phyloP scores from a whole-genome alignment of 805 yeast genomes.

The Nakazawaea laoshanensis region DNA sequence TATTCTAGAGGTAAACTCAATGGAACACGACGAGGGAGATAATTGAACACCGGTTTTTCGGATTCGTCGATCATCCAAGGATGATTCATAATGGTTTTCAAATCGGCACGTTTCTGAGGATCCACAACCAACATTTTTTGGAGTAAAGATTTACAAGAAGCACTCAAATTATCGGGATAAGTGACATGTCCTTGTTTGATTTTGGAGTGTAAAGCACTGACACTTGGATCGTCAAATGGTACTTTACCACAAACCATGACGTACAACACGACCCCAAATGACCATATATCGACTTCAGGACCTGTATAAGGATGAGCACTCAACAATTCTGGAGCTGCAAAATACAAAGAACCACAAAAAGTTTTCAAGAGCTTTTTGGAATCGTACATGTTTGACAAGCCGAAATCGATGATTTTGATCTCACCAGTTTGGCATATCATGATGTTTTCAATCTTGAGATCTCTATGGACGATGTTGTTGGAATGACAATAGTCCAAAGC shows the following conservation, averaged over 20 bases:
- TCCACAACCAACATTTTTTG: conserved; percentile 90
- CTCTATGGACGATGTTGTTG: conserved; percentile 94
- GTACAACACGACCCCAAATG: conserved; percentile 92
- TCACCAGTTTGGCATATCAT: conserved; percentile 92
- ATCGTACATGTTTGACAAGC: conserved; percentile 81
- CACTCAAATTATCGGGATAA: conserved; percentile 75
- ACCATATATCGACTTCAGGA: conserved; percentile 98
- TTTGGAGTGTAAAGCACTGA: conserved; percentile 85
- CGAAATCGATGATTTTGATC: conserved; percentile 93
- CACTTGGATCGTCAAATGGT: conserved; percentile 94
- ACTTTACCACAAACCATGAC: conserved; percentile 97
- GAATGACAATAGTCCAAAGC: conserved; percentile 91
- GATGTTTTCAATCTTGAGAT: conserved; percentile 91
- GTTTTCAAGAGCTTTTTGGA: conserved; percentile 71
- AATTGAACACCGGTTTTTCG: conserved; percentile 49
- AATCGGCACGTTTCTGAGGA: conserved; percentile 69
- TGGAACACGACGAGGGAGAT: conserved; percentile 74
- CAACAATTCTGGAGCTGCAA: conserved; percentile 96
- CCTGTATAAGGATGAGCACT: conserved; percentile 91
- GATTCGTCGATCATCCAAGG: conserved; percentile 96
- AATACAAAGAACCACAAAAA: conserved; percentile 93
- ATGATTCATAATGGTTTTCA: conserved; percentile 73
- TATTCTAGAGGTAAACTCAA: conserved; percentile 60
- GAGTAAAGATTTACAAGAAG: conserved; percentile 72
- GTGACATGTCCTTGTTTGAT: conserved; percentile 89